Percentiles rank a stretch among this genome's conserved stretches.
These are phyloP conservation scores for Candida odintsovae DNA, from an alignment of 805 yeast species.

Conservation along the genomic window DNA sequence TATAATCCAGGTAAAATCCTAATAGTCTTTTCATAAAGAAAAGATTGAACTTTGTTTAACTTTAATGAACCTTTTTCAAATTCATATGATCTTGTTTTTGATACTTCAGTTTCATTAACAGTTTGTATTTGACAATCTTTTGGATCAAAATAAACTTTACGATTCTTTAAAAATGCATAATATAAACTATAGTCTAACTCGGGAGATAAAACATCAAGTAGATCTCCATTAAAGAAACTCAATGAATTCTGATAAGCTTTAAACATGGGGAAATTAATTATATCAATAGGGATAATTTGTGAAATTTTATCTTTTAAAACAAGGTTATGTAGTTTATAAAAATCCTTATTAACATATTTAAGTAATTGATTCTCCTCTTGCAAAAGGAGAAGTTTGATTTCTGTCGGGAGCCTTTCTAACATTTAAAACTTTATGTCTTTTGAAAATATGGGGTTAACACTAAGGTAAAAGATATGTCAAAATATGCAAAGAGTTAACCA, in stretches of 20 bases:
- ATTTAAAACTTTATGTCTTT: background rate
- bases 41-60: constrained; percentile 6
- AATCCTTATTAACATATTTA: constrained; percentile 33
- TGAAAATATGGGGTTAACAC: no score
- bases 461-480: no score
- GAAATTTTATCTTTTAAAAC: constrained; percentile 35
- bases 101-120: background rate
- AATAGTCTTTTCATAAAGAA: constrained; percentile 6
- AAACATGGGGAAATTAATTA: background rate
- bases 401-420: constrained; percentile 32
- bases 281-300: constrained; percentile 11
- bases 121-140: constrained; percentile 30
- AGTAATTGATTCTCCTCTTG: constrained; percentile 30
- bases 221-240: constrained; percentile 31
- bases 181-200: constrained; percentile 42
- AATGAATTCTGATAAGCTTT: constrained; percentile 12
- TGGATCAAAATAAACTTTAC: constrained; percentile 46
- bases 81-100: background rate
- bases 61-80: constrained; percentile 1
- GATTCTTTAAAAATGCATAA: constrained; percentile 43
- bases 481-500: no score
- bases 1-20: constrained; percentile 15
- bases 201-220: constrained; percentile 26
- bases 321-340: constrained; percentile 46
- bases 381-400: constrained; percentile 33